Evolutionary conservation across 257 asterid genomes (phyloP).

Genomic region (Gynochthodes officinalis): DNA sequence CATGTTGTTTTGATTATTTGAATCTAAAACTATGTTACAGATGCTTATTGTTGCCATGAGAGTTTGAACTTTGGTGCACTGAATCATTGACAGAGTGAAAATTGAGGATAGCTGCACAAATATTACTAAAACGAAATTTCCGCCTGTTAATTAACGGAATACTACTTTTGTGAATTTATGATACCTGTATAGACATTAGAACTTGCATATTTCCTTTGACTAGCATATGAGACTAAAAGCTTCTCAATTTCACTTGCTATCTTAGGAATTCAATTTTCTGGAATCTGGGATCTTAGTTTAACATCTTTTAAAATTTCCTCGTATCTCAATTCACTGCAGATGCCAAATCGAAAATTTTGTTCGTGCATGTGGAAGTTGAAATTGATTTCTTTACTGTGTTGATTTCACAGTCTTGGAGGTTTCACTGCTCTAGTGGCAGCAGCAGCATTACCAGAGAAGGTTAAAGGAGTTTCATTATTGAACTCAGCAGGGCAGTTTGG

Average conservation of each 20-base stretch:
- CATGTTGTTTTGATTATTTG: neutral
- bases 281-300: neutral
- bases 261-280: no score
- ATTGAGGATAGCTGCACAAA: neutral
- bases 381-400: neutral
- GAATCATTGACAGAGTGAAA: neutral
- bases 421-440: constrained; percentile 86
- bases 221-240: neutral
- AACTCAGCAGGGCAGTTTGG: constrained; percentile 92
- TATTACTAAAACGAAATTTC: no score
- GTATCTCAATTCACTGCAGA: no score
- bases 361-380: neutral
- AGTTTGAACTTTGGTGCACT: neutral
- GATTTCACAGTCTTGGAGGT: constrained; percentile 80
- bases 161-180: neutral
- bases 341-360: neutral
- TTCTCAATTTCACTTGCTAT: no score
- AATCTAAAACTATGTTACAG: neutral
- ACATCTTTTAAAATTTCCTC: no score
- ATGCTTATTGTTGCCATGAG: neutral
- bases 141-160: neutral
- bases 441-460: constrained; percentile 59
- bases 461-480: constrained; percentile 72
- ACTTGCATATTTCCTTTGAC: neutral
- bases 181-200: neutral